Evolutionary conservation across 192 early-diverging fungal genomes (phyloP), one percentile per base, ranked within the genome.

Genomic region (Coemansia sp.): DNA sequence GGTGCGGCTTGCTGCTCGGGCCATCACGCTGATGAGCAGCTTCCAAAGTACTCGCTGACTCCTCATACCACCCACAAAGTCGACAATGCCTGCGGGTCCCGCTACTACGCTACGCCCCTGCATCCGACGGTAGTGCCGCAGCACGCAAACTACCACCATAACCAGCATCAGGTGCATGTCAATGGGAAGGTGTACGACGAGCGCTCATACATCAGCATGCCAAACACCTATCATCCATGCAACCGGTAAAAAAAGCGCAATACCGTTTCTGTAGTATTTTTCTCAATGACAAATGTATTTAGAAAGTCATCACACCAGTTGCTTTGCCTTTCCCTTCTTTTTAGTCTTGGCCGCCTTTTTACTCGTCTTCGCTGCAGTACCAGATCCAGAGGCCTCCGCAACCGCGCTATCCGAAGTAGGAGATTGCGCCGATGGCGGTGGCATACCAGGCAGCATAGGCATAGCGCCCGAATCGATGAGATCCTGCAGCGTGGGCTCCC

Each of bases 41-140:
- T 69, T 47, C 77, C 77, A 61, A 80, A 69, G 62, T 80, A 80
- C 72, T 80, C 77, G 65, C 59, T 80, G 41, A 69, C 55, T 39
- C 77, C 77, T 33, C 58, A 68, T 6, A 80, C 77, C 25, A 63
- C 77, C 20, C 77, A 80, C 63, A 80, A 75, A 60, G 72, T 72
- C 23, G 72, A 74, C 16, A 18, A 65, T 26, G 23, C 47, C 5
- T 75, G 72, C 23, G 67, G 64, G n/a, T 33, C 77, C 2, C 59
- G 65, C 25, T 60, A 62, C 59, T 80, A 80, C 23, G 45, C 77
- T 6, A 80, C 77, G 13, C 77, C 77, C 55, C 35, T 75, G 31
- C 58, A 58, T 34, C 33, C 56, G 10, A 7, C 56, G 26, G 33
- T 31, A 4, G 33, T 34, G 34, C 56, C 56, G 5, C 56, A 36